Evolutionary conservation across 495 filamentous ascomycete genomes (phyloP).

Genomic region (Lasiosphaeris hirsuta): DNA sequence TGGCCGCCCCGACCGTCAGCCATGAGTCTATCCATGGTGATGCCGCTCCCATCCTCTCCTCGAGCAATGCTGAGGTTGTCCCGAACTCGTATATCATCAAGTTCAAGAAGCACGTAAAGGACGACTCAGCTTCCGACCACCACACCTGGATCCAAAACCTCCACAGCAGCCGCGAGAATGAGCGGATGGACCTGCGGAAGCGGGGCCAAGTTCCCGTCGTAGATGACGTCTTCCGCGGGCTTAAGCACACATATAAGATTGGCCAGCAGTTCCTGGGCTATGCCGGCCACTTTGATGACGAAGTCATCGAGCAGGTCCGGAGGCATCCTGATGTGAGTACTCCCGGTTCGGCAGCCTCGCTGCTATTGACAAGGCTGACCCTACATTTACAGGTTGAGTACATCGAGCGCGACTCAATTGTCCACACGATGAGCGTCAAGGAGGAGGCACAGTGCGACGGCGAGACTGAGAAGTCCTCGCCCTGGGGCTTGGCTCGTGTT

Average conservation of each 20-base stretch:
- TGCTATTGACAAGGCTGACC: conserved; percentile 14
- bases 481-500: conserved; percentile 97
- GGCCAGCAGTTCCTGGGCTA: conserved; percentile 82
- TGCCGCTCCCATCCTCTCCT: conserved; percentile 83
- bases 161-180: conserved; percentile 56
- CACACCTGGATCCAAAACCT: conserved; percentile 91
- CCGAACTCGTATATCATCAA: conserved; percentile 95
- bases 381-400: conserved; percentile 73
- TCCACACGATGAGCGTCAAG: conserved; percentile 63
- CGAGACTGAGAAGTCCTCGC: conserved; percentile 81
- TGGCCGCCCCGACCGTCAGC: conserved; percentile 70
- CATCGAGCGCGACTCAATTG: conserved; percentile 89
- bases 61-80: conserved; percentile 66
- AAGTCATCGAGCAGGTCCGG: conserved; percentile 88
- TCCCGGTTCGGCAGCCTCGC: not conserved
- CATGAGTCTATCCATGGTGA: conserved; percentile 79
- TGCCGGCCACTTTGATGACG: conserved; percentile 92
- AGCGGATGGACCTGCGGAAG: conserved; percentile 81
- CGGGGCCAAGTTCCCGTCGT: conserved; percentile 72
- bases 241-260: conserved; percentile 96
- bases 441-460: conserved; percentile 35
- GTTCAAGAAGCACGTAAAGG: conserved; percentile 91
- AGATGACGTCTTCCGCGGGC: conserved; percentile 69
- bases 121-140: conserved; percentile 65
- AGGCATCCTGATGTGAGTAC: conserved; percentile 93